These are phyloP conservation scores for Camellia lanceoleosa DNA, from an alignment of 148 eudicot genomes.

Conservation along the genomic window DNA sequence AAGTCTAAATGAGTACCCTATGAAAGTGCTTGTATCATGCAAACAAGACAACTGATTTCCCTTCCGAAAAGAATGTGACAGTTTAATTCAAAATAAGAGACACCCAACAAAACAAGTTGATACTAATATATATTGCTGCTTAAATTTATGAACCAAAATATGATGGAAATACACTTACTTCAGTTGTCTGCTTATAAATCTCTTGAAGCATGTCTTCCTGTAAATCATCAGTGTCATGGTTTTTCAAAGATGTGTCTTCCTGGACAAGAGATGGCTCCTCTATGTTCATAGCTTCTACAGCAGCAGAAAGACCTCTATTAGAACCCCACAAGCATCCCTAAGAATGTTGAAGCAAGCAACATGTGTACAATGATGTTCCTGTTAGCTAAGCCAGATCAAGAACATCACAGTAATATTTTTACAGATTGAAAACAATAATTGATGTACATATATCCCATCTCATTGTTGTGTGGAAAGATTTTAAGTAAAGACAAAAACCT, in stretches of 20 bases:
- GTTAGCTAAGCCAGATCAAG: neutral
- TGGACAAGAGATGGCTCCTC: slow-evolving; percentile 35
- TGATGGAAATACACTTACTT: slow-evolving; percentile 41
- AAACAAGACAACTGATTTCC: slow-evolving; percentile 1
- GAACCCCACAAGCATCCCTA: slow-evolving; percentile 4
- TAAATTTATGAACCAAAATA: neutral
- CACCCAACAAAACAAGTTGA: too few relatives aligned
- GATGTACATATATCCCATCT: neutral
- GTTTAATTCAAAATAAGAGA: neutral
- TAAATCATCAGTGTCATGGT: slow-evolving; percentile 34
- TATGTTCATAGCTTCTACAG: slow-evolving; percentile 34
- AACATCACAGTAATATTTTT: neutral
- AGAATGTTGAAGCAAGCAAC: neutral
- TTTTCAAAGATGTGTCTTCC: slow-evolving; percentile 32
- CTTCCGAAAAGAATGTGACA: neutral
- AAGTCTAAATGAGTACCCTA: too few relatives aligned
- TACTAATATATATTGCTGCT: too few relatives aligned
- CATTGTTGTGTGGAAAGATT: neutral
- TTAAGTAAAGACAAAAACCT: too few relatives aligned
- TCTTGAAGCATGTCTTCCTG: slow-evolving; percentile 55
- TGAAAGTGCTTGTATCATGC: slow-evolving; percentile 1
- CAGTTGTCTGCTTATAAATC: slow-evolving; percentile 36
- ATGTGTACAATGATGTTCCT: neutral
- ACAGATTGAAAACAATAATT: neutral
- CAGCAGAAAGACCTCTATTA: slow-evolving; percentile 15